phyloP scores from a whole-genome alignment of 2,329 filamentous ascomycete species.

The Venturiaceae sp. region DNA sequence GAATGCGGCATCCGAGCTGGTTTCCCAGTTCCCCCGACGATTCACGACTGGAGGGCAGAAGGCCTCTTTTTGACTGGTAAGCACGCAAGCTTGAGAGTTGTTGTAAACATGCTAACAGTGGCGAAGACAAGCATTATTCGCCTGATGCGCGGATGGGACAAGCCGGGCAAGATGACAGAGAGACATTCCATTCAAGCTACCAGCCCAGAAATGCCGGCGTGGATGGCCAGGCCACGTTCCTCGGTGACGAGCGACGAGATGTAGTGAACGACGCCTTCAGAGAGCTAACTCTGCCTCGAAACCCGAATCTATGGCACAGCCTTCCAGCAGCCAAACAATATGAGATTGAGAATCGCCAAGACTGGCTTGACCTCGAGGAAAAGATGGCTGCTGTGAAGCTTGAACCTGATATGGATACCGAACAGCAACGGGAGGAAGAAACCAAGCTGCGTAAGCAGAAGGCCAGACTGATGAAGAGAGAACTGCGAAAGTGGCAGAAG shows the following conservation, averaged over 20 bases:
- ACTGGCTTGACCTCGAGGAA: conserved; percentile 10
- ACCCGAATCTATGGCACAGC: conserved; percentile 10
- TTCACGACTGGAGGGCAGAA: conserved; percentile 11
- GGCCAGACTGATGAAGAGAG: conserved; percentile 7
- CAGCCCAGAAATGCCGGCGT: conserved; percentile 10
- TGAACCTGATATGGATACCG: conserved; percentile 2
- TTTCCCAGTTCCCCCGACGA: conserved; percentile 11
- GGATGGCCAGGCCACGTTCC: conserved; percentile 11
- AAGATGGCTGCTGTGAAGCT: background rate
- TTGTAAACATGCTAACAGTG: conserved; percentile 7
- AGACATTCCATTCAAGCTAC: conserved; percentile 11
- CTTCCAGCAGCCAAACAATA: conserved; percentile 11
- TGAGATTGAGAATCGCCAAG: conserved; percentile 10
- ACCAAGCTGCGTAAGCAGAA: conserved; percentile 10
- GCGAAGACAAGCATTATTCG: conserved; percentile 13
- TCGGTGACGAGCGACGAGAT: conserved; percentile 10
- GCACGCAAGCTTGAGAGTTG: conserved; percentile 1
- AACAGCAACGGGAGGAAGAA: conserved; percentile 3
- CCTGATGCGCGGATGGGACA: conserved; percentile 8
- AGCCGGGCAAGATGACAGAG: conserved; percentile 9
- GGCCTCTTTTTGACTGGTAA: conserved; percentile 11
- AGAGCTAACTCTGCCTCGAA: conserved; percentile 11
- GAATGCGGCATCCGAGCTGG: conserved; percentile 9
- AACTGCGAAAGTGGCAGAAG: conserved; percentile 12
- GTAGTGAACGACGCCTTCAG: conserved; percentile 10